A percentile compares a stretch with the other conserved stretches of the same genome.
Conservation (phyloP, 306 rosid species). For the Prunus mume region DNA sequence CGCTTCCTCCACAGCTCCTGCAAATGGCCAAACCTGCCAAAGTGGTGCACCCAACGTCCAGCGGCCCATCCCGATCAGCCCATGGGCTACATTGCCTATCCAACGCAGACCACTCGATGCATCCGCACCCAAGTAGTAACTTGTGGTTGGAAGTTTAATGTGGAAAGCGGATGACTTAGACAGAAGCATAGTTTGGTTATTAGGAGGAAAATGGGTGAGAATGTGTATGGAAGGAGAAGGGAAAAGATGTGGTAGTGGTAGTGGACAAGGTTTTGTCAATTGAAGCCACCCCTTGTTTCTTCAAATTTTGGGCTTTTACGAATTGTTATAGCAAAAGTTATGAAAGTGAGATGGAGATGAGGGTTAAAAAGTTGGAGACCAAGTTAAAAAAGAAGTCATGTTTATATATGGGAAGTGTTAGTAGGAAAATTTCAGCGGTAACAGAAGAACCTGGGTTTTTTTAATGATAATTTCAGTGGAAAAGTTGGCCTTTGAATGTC, state of each 20-base stretch:
- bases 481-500: background rate
- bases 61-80: slow-evolving; percentile 46
- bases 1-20: slow-evolving; percentile 5
- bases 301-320: slow-evolving; percentile 5
- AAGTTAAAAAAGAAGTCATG: slow-evolving; percentile 3
- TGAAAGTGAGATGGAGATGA: background rate
- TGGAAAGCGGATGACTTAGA: background rate
- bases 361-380: background rate
- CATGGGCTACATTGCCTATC: slow-evolving; percentile 56
- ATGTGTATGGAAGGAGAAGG: background rate
- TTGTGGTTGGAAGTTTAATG: background rate
- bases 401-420: slow-evolving; percentile 10
- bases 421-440: background rate
- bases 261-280: slow-evolving; percentile 10
- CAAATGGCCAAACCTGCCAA: slow-evolving; percentile 18
- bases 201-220: slow-evolving; percentile 4
- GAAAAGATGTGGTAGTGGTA: background rate
- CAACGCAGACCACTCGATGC: slow-evolving; percentile 34
- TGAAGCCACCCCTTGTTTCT: slow-evolving; percentile 10
- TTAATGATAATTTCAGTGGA: background rate
- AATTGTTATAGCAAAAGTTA: background rate
- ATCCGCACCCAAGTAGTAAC: slow-evolving; percentile 21
- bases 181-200: background rate
- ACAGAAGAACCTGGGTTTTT: background rate
- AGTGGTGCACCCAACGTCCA: slow-evolving; percentile 24